Conservation (phyloP, 495 filamentous ascomycete genomes). For the Xylaria scruposa region DNA sequence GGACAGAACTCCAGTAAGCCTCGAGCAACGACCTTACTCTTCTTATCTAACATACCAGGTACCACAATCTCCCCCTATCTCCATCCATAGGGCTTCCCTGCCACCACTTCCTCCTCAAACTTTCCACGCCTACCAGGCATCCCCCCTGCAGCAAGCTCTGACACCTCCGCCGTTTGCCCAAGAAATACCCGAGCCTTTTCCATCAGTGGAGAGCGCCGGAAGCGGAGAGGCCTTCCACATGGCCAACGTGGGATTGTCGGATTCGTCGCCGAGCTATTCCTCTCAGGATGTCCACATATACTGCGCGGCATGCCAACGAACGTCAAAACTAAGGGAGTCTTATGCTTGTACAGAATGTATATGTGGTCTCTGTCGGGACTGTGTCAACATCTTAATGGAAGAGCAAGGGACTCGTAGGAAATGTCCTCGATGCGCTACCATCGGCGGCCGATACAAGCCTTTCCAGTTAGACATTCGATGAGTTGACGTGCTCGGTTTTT, state of each 20-base stretch:
- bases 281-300: slow-evolving; percentile 79
- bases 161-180: slow-evolving; percentile 77
- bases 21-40: slow-evolving; percentile 40
- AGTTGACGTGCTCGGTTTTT: slow-evolving; percentile 19
- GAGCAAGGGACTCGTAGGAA: slow-evolving; percentile 65
- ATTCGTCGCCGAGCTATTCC: slow-evolving; percentile 61
- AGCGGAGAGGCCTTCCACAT: slow-evolving; percentile 72
- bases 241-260: slow-evolving; percentile 56
- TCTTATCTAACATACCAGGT: slow-evolving; percentile 59
- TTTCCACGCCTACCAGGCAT: slow-evolving; percentile 80
- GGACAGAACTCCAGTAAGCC: slow-evolving; percentile 79
- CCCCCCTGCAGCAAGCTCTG: slow-evolving; percentile 83
- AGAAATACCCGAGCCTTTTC: slow-evolving; percentile 76
- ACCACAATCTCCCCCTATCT: slow-evolving; percentile 71
- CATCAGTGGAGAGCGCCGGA: slow-evolving; percentile 76
- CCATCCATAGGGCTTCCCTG: slow-evolving; percentile 75
- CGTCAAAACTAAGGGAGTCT: slow-evolving; percentile 76
- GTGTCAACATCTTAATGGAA: slow-evolving; percentile 77
- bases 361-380: slow-evolving; percentile 85
- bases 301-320: slow-evolving; percentile 79
- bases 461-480: slow-evolving; percentile 71
- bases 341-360: slow-evolving; percentile 96
- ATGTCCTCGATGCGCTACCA: slow-evolving; percentile 70
- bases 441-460: slow-evolving; percentile 71
- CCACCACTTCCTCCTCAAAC: slow-evolving; percentile 70